A percentile compares a stretch with the other conserved stretches of the same genome.
Conservation (phyloP, 768 basidiomycete genomes). For the Paxillus ammoniavirescens region DNA sequence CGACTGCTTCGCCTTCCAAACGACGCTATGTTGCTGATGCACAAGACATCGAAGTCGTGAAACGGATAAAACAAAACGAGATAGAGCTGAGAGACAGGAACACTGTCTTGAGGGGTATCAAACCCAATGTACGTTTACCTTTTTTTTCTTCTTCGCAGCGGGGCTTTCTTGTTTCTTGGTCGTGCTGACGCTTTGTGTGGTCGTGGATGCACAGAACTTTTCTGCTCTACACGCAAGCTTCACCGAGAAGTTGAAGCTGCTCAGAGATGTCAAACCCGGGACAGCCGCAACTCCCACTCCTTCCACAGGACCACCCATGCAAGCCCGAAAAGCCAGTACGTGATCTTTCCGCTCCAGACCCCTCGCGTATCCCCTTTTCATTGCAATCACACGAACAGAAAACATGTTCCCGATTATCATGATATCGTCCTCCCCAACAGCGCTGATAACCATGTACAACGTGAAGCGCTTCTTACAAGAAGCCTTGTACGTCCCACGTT, state of each 20-base stretch:
- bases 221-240: conserved; percentile 62
- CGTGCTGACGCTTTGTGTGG: background rate
- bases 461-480: conserved; percentile 94
- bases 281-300: conserved; percentile 40
- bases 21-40: conserved; percentile 76
- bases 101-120: conserved; percentile 78
- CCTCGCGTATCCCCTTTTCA: background rate
- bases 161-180: no score
- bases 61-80: conserved; percentile 72
- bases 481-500: conserved; percentile 52
- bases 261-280: conserved; percentile 64
- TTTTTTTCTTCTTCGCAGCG: background rate
- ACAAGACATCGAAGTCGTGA: conserved; percentile 81
- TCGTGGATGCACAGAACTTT: conserved; percentile 66
- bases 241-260: conserved; percentile 74
- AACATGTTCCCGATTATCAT: conserved; percentile 92
- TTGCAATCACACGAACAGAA: conserved; percentile 35
- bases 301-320: conserved; percentile 37
- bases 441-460: conserved; percentile 97
- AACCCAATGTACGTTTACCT: conserved; percentile 65
- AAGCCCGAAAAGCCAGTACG: conserved; percentile 71
- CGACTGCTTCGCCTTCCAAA: conserved; percentile 54
- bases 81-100: conserved; percentile 82
- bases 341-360: conserved; percentile 2
- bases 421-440: conserved; percentile 91